Evolutionary conservation across 129 eudicot genomes (phyloP), one percentile per base, ranked within the genome.

Genomic region (Tagetes erecta): DNA sequence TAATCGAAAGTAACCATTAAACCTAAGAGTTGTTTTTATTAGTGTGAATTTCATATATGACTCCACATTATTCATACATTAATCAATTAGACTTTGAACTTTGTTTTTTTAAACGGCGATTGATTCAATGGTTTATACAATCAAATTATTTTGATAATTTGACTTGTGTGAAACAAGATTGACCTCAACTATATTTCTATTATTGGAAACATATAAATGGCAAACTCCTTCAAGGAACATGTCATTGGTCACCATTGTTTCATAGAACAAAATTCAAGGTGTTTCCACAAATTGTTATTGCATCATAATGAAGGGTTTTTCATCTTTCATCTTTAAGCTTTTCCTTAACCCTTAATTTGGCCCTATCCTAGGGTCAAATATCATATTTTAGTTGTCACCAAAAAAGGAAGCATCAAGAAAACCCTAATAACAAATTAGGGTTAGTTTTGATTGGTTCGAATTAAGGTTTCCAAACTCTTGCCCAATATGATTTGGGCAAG

Each of bases 401-500:
- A 20, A 10, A 39, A 30, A 10, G 60, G 40, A 20, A 20, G 27
- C 27, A 20, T 20, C 27, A 20, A 20, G 14, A 71, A 71, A 71
- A 6, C 76, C 67, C 41, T 55, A 2, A 56, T 56, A 71, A 8
- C 4, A 59, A 44, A 60, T 60, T 46, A 73, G 59, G 58, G 57
- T 10, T 73, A 59, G 36, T 73, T 47, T 73, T 44, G 47, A 73
- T 33, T 62, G 76, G 13, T 73, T 62, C 4, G 12, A 31, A 1
- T 44, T 13, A 73, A 2, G 33, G 39, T 31, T 6, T 37, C 69
- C 46, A 73, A 73, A 73, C 57, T 59, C 77, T 73, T 73, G 69
- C 77, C 77, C 76, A 30, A 53, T 20, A 71, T 55, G 76, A 62
- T 38, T 55, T 71, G 76, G 66, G 76, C 76, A 57, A 72, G 76